These are phyloP conservation scores for Paxillus involutus DNA, from an alignment of 768 basidiomycete species.

Conservation along the genomic window DNA sequence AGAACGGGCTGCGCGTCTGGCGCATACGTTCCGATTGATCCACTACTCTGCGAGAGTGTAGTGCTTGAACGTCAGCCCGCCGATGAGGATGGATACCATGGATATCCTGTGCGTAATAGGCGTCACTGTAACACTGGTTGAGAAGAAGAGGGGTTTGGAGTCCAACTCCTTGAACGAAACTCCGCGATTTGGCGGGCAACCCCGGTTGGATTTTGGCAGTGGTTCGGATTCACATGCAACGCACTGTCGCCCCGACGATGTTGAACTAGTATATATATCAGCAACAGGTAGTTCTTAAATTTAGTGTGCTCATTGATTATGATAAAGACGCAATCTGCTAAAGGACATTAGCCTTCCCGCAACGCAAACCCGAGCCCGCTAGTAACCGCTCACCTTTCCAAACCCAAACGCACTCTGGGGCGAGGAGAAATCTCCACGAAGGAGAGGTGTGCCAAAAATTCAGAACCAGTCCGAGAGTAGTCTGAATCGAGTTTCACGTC, in stretches of 20 bases:
- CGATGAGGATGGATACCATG: constrained; percentile 41
- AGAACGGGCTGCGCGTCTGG: constrained; percentile 35
- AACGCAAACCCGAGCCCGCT: neutral
- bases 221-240: neutral
- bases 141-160: neutral
- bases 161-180: neutral
- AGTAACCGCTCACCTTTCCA: neutral
- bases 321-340: neutral
- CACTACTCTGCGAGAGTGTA: constrained; percentile 54
- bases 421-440: constrained; percentile 2
- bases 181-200: neutral
- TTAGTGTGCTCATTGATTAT: neutral
- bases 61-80: constrained; percentile 76
- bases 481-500: constrained; percentile 16
- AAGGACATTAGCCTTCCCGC: neutral
- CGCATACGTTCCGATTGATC: constrained; percentile 44
- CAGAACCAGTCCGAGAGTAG: constrained; percentile 12
- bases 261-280: no score
- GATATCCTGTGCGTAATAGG: constrained; percentile 52
- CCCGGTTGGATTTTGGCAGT: neutral
- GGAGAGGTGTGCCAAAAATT: constrained; percentile 5
- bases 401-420: constrained; percentile 1
- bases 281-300: no score
- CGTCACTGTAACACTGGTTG: constrained; percentile 53
- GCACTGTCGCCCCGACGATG: no score